Evolutionary conservation across 192 early-diverging fungal genomes (phyloP), one percentile per base, ranked within the genome.

Genomic region (Podila clonocystis): DNA sequence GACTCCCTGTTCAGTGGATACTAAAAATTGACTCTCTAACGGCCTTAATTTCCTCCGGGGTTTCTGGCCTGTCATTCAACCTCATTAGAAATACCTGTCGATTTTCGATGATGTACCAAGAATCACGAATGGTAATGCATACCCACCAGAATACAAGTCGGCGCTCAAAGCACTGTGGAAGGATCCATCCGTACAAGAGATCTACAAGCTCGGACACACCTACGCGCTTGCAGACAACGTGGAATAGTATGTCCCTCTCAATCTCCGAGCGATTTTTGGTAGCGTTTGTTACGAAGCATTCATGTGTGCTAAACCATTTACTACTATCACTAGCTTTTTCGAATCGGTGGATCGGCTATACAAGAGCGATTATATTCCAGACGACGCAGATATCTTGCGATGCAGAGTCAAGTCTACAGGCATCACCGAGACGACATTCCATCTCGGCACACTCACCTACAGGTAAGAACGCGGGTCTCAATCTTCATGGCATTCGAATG

Each of bases 381-480:
- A 70, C 26, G 88, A 91, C 41, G 85, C 88, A 26, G 90, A 91
- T 72, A 88, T 91, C 30, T 58, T 91, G 36, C 69, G 89, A n/a
- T 86, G 86, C 62, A 83, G 90, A 50, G 84, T 87, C 38, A 91
- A 90, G 61, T 88, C 90, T 19, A 90, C 89, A 4, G 89, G 89
- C 9, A 90, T 91, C 19, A 84, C 87, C 7, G 90, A 91, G 65
- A 91, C 89, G 3, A 78, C 68, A 5, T 89, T 91, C 55, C 86
- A 87, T 41, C 69, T 91, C 24, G 84, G 86, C 2, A 75, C 70
- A 34, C 72, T 90, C n/a, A 89, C 84, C 4, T 90, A 89, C 65
- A 78, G 86, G 93, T 82, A 90, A 15, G 13, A 17, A n/a, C n/a
- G n/a, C n/a, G n/a, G n/a, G n/a, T n/a, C n/a, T n/a, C n/a, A n/a